A percentile compares a stretch with the other conserved stretches of the same genome.
Evolutionary conservation across 2,329 filamentous ascomycete genomes (phyloP).

Genomic region (Anthostomella pinea): DNA sequence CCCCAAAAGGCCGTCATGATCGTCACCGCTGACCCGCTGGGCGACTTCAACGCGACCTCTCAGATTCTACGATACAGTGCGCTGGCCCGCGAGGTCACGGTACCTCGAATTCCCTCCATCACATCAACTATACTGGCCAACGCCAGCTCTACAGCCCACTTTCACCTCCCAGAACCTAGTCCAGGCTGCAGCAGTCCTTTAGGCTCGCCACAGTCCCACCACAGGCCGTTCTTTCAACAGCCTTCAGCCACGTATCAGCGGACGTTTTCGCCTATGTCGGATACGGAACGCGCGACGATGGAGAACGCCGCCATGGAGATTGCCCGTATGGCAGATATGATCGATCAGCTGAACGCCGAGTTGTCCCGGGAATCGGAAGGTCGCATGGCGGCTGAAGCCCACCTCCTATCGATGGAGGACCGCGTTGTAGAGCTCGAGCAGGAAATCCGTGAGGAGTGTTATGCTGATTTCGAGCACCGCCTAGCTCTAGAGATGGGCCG

Average conservation of each 20-base stretch:
- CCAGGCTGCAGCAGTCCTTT: slow-evolving; percentile 24
- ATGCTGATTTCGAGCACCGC: slow-evolving; percentile 76
- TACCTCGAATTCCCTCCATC: slow-evolving; percentile 82
- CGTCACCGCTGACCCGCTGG: slow-evolving; percentile 86
- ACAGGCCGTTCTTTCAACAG: slow-evolving; percentile 42
- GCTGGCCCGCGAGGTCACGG: slow-evolving; percentile 86
- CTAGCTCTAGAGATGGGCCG: slow-evolving; percentile 71
- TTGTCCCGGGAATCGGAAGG: slow-evolving; percentile 69
- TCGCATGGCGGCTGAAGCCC: slow-evolving; percentile 69
- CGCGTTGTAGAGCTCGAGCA: slow-evolving; percentile 68
- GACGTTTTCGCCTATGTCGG: slow-evolving; percentile 38
- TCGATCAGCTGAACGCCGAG: slow-evolving; percentile 69
- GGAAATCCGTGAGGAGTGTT: slow-evolving; percentile 85
- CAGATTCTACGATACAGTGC: slow-evolving; percentile 95
- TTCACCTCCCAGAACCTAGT: slow-evolving; percentile 18
- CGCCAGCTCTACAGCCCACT: slow-evolving; percentile 18
- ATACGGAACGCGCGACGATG: slow-evolving; percentile 66
- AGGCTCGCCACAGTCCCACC: slow-evolving; percentile 31
- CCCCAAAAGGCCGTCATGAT: slow-evolving; percentile 94
- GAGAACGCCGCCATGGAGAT: slow-evolving; percentile 81
- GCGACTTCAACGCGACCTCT: slow-evolving; percentile 94
- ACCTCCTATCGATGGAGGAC: slow-evolving; percentile 68
- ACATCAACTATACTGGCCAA: slow-evolving; percentile 63
- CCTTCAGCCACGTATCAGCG: slow-evolving; percentile 29
- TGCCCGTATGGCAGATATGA: slow-evolving; percentile 71